These are phyloP conservation scores for Pythium aphanidermatum DNA, from an alignment of 352 stramenopile genomes.

Conservation along the genomic window DNA sequence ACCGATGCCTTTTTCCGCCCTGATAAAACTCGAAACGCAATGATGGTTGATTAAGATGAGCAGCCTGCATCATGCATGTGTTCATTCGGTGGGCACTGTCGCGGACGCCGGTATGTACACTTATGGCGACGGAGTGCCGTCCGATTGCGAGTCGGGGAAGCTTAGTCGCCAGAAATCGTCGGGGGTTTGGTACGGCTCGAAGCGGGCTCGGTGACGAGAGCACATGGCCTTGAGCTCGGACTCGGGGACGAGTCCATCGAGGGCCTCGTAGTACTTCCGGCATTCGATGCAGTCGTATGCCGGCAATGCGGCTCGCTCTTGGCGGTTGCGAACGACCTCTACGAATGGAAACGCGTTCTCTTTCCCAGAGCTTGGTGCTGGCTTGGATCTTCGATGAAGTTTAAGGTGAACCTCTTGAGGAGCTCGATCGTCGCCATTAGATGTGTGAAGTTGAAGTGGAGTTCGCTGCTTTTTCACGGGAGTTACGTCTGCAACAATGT, in stretches of 20 bases:
- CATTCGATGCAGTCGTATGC: slow-evolving; percentile 70
- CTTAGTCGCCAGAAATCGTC: slow-evolving; percentile 83
- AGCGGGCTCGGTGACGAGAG: slow-evolving; percentile 69
- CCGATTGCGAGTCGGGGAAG: slow-evolving; percentile 57
- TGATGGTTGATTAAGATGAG: no score
- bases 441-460: no score
- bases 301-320: slow-evolving; percentile 46
- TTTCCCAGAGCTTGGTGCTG: no score
- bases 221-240: slow-evolving; percentile 45
- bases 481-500: not conserved
- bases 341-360: slow-evolving; percentile 42
- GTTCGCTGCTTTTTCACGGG: not conserved
- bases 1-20: no score
- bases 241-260: slow-evolving; percentile 35
- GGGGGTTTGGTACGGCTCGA: slow-evolving; percentile 70
- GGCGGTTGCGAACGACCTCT: slow-evolving; percentile 75
- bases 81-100: no score
- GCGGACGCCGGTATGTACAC: no score
- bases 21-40: no score
- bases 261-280: slow-evolving; percentile 71
- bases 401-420: no score
- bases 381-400: no score
- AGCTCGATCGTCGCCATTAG: no score
- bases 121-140: not conserved
- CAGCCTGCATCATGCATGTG: no score